Conservation (phyloP, 345 rosid species). For the Heritiera fomes region DNA sequence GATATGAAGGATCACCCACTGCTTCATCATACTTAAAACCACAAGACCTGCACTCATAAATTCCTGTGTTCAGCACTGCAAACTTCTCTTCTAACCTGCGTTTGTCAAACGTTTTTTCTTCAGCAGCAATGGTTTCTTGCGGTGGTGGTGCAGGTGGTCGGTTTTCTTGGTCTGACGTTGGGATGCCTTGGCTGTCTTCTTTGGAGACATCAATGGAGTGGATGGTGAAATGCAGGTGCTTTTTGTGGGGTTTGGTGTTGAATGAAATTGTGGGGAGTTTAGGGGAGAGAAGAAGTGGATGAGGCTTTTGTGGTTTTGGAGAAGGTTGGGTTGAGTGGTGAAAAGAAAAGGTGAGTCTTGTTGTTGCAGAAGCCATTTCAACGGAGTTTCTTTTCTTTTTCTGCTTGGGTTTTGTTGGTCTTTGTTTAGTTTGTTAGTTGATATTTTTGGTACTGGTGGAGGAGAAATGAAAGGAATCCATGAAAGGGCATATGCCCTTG, state of each 20-base stretch:
- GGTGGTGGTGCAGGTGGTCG: slow-evolving; percentile 15
- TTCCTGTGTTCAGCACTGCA: slow-evolving; percentile 92
- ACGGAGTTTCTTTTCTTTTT: background rate
- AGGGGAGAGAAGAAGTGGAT: slow-evolving; percentile 20
- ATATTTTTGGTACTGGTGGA: slow-evolving; percentile 31
- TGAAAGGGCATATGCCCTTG: slow-evolving; percentile 19
- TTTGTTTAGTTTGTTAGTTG: background rate
- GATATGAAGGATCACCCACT: slow-evolving; percentile 82
- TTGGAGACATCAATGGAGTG: slow-evolving; percentile 68
- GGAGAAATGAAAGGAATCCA: slow-evolving; percentile 48
- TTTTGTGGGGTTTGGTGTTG: slow-evolving; percentile 23
- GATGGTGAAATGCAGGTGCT: slow-evolving; percentile 24
- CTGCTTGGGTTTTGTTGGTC: background rate
- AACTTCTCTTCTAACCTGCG: slow-evolving; percentile 84
- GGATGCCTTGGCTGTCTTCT: slow-evolving; percentile 64
- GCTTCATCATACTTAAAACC: slow-evolving; percentile 91
- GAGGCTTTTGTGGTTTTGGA: slow-evolving; percentile 20
- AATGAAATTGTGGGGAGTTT: slow-evolving; percentile 31
- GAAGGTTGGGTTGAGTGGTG: slow-evolving; percentile 44
- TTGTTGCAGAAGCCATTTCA: slow-evolving; percentile 70
- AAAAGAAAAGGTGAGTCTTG: slow-evolving; percentile 61
- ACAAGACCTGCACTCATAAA: slow-evolving; percentile 92
- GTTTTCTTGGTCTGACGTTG: slow-evolving; percentile 32
- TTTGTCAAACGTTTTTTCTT: slow-evolving; percentile 32
- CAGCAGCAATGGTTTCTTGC: slow-evolving; percentile 10